Percentiles rank a stretch among this genome's conserved stretches.
phyloP scores from a whole-genome alignment of 805 yeast species.

The Zygosaccharomyces rouxii region DNA sequence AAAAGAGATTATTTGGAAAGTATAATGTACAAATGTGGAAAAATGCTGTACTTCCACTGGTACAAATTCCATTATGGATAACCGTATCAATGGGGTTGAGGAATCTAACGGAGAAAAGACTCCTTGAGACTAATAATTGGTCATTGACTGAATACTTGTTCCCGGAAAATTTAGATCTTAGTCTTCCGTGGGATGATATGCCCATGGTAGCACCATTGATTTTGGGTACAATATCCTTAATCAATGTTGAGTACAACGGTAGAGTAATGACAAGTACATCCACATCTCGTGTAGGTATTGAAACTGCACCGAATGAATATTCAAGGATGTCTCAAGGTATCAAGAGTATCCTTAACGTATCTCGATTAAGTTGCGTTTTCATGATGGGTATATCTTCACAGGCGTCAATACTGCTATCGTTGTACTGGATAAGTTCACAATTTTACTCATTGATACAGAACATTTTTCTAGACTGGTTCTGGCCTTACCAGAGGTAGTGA shows the following conservation, averaged over 20 bases:
- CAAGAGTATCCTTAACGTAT: slow-evolving; percentile 55
- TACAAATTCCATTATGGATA: slow-evolving; percentile 87
- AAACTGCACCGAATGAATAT: slow-evolving; percentile 18
- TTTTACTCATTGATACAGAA: slow-evolving; percentile 73
- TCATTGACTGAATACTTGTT: slow-evolving; percentile 26
- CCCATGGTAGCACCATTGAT: slow-evolving; percentile 72
- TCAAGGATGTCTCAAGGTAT: slow-evolving; percentile 29
- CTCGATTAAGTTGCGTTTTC: slow-evolving; percentile 71
- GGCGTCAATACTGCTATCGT: slow-evolving; percentile 74
- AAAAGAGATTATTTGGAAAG: slow-evolving; percentile 61
- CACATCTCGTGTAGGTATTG: slow-evolving; percentile 21
- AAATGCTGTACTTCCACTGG: slow-evolving; percentile 64
- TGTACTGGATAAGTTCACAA: slow-evolving; percentile 92
- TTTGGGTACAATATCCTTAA: slow-evolving; percentile 64
- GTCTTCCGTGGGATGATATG: slow-evolving; percentile 53
- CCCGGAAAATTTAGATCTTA: slow-evolving; percentile 54
- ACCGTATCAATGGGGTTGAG: slow-evolving; percentile 71
- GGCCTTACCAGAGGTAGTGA: slow-evolving; percentile 43
- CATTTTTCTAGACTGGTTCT: slow-evolving; percentile 54
- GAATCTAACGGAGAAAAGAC: slow-evolving; percentile 57
- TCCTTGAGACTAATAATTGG: slow-evolving; percentile 28
- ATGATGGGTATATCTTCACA: slow-evolving; percentile 81
- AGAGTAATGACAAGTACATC: slow-evolving; percentile 47
- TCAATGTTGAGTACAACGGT: slow-evolving; percentile 80
- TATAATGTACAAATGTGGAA: slow-evolving; percentile 78